Conservation (phyloP, 1,284 basidiomycete genomes). For the Moesziomyces globuligerus region DNA sequence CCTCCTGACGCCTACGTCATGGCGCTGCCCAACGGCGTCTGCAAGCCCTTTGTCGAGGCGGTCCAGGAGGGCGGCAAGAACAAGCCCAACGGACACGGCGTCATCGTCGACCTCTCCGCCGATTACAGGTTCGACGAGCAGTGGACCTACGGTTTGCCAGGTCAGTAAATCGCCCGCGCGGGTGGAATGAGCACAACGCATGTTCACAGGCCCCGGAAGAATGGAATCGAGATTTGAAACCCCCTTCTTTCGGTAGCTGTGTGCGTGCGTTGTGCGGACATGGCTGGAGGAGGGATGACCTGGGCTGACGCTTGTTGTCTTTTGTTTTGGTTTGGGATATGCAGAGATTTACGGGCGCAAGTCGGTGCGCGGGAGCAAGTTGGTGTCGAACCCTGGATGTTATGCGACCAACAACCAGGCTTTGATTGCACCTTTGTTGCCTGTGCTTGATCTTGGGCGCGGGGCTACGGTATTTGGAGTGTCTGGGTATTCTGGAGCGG, state of each 20-base stretch:
- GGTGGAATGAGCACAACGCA: not conserved
- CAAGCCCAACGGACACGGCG: slow-evolving; percentile 74
- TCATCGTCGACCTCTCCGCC: slow-evolving; percentile 87
- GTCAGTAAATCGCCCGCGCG: slow-evolving; percentile 73
- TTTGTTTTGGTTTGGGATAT: not conserved
- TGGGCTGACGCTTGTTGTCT: slow-evolving; percentile 1
- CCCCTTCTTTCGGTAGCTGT: slow-evolving; percentile 5
- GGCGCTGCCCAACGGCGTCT: slow-evolving; percentile 95
- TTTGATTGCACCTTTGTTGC: slow-evolving; percentile 88
- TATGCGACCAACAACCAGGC: slow-evolving; percentile 94
- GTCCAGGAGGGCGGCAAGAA: slow-evolving; percentile 78
- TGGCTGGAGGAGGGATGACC: not conserved
- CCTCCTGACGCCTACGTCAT: slow-evolving; percentile 73
- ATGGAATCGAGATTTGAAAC: too few relatives aligned
- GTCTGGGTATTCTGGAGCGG: slow-evolving; percentile 93
- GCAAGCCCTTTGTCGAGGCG: slow-evolving; percentile 97
- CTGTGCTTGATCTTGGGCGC: slow-evolving; percentile 65
- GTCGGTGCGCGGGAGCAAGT: slow-evolving; percentile 76
- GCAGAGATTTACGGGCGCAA: slow-evolving; percentile 88
- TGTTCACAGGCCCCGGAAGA: slow-evolving; percentile 14
- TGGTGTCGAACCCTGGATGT: slow-evolving; percentile 96
- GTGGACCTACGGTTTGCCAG: slow-evolving; percentile 98
- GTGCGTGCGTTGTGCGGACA: slow-evolving; percentile 2
- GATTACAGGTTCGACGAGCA: slow-evolving; percentile 93
- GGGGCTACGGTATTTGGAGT: slow-evolving; percentile 82